phyloP scores from a whole-genome alignment of 129 eudicot species.

The Centrapalus pauciflorus region DNA sequence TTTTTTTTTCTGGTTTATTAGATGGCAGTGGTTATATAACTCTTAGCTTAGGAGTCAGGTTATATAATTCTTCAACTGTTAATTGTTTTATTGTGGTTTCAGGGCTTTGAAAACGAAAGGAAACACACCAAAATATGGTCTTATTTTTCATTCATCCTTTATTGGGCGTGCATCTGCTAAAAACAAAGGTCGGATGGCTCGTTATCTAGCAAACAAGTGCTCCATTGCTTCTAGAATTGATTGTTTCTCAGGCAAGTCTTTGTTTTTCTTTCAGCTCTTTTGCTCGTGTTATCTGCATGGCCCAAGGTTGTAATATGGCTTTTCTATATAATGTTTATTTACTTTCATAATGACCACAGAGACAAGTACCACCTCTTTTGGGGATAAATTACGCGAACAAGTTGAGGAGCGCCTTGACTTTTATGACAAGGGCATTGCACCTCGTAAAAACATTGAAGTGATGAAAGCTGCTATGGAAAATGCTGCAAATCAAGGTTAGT shows the following conservation, averaged over 20 bases:
- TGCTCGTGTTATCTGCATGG: neutral
- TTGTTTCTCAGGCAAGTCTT: constrained; percentile 62
- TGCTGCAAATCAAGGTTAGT: constrained; percentile 54
- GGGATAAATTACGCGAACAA: constrained; percentile 89
- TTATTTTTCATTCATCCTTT: constrained; percentile 91
- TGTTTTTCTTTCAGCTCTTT: neutral
- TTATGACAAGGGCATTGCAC: constrained; percentile 94
- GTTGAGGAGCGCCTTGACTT: constrained; percentile 93
- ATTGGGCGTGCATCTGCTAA: constrained; percentile 90
- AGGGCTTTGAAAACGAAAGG: constrained; percentile 96
- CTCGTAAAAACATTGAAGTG: constrained; percentile 90
- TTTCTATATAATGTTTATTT: neutral
- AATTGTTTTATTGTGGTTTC: neutral
- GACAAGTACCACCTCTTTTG: constrained; percentile 59
- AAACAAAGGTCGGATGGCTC: constrained; percentile 98
- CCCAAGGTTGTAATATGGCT: neutral
- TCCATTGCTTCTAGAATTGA: constrained; percentile 91
- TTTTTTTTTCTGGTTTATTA: neutral
- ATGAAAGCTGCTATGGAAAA: constrained; percentile 79
- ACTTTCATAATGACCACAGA: constrained; percentile 36
- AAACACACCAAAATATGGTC: constrained; percentile 93
- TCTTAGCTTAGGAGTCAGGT: neutral
- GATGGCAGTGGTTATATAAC: neutral
- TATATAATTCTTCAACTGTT: neutral
- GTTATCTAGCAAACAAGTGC: constrained; percentile 98